These are phyloP conservation scores for Penicillium sp. DNA, from an alignment of 2,329 filamentous ascomycete genomes.

Conservation along the genomic window DNA sequence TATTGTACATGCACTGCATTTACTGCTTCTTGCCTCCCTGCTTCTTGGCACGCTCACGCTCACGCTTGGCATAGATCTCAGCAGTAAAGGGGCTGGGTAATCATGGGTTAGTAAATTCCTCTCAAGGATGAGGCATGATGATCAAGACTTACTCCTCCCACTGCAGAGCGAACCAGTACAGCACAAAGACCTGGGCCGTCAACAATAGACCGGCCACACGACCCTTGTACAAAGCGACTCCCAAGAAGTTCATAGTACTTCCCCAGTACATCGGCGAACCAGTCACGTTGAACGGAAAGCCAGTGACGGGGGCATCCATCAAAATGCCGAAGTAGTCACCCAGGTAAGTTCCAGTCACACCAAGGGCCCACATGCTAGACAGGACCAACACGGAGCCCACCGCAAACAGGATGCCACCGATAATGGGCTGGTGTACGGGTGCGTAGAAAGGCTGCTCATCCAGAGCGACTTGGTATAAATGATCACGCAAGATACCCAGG, in stretches of 20 bases:
- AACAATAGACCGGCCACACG: conserved; percentile 83
- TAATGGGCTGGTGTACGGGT: conserved; percentile 63
- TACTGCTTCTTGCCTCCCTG: conserved; percentile 41
- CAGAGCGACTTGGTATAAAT: conserved; percentile 82
- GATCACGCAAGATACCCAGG: conserved; percentile 84
- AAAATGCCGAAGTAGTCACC: conserved; percentile 99
- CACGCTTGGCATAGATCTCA: conserved; percentile 81
- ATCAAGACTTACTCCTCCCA: conserved; percentile 70
- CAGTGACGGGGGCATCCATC: conserved; percentile 91
- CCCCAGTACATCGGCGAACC: conserved; percentile 96
- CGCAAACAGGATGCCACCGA: conserved; percentile 71
- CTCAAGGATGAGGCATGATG: neutral
- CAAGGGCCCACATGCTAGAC: conserved; percentile 85
- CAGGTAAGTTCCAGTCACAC: conserved; percentile 92
- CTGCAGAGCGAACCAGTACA: conserved; percentile 77
- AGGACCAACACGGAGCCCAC: conserved; percentile 82
- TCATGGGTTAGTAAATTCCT: neutral
- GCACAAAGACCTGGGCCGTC: conserved; percentile 70
- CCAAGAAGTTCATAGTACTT: conserved; percentile 87
- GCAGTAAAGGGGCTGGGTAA: conserved; percentile 73
- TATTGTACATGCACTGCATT: conserved; percentile 14
- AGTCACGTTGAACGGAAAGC: conserved; percentile 93
- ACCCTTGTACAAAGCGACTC: conserved; percentile 78
- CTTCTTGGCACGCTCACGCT: conserved; percentile 43
- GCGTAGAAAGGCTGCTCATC: conserved; percentile 74